Evolutionary conservation across 2,329 filamentous ascomycete species (phyloP).

Genomic region (Fusarium albosuccineum): DNA sequence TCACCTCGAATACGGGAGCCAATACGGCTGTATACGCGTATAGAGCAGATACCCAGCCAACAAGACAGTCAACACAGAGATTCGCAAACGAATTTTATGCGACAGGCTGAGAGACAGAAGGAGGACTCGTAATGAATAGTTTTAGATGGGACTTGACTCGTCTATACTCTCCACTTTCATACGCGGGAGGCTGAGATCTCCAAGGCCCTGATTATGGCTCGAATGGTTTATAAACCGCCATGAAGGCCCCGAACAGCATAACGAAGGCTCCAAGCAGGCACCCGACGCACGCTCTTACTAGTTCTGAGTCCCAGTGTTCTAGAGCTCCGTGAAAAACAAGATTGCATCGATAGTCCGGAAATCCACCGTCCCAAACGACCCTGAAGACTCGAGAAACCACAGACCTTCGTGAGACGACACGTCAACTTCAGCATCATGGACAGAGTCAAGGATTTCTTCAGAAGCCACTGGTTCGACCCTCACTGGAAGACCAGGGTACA

Average conservation of each 20-base stretch:
- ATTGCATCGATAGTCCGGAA: no score
- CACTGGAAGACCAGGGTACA: slow-evolving; percentile 34
- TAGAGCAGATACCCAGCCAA: background rate
- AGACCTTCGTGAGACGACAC: background rate
- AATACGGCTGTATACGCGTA: slow-evolving; percentile 13
- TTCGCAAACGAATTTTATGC: background rate
- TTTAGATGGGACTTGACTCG: background rate
- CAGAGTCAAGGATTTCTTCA: slow-evolving; percentile 23
- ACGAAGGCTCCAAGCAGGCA: background rate
- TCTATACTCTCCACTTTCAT: background rate
- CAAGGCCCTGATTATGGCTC: background rate
- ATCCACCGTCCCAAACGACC: background rate
- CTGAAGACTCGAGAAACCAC: background rate
- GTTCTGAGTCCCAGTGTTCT: fast-evolving
- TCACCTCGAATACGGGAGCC: background rate
- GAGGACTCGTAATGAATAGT: slow-evolving; percentile 3
- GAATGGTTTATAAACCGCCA: background rate
- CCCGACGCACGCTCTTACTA: no score
- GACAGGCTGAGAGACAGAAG: background rate
- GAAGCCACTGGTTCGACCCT: slow-evolving; percentile 26
- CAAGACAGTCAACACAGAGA: background rate
- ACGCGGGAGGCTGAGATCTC: slow-evolving; percentile 1
- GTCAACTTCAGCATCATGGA: slow-evolving; percentile 7
- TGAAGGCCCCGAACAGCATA: background rate
- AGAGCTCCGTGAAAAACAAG: background rate